Evolutionary conservation across 2,329 filamentous ascomycete species (phyloP), one percentile per base, ranked within the genome.

Genomic region (Cladosporium sp.): DNA sequence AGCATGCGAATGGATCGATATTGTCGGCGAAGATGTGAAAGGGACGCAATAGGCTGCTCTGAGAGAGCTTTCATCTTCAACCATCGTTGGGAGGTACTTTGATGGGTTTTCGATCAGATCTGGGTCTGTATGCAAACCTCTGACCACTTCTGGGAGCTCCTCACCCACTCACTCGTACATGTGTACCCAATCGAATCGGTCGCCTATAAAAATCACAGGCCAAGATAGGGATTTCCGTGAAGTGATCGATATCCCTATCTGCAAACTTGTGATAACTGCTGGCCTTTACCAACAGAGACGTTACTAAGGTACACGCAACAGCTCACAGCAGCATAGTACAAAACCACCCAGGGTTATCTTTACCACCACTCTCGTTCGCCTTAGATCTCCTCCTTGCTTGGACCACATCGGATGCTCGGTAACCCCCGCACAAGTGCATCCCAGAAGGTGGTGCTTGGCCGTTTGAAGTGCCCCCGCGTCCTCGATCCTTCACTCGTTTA

Each of bases 1-100:
- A 30, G 68, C 65, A 14, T 67, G 69, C 28, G 24, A 11, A n/a
- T 71, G 68, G 68, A 51, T 67, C 15, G 10, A n/a, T 8, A 38
- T 38, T 10, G 66, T 70, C 12, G 69, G 69, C 0, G 32, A 69
- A 49, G 65, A 70, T 55, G 67, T 70, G 4, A 70, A 64, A 65
- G 66, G 67, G 26, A 66, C 60, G 1, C 60, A 63, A 15, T 63
- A 34, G 38, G 21, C 1, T 47, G 41, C 3, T 47, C 3, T 47
- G n/a, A 8, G 41, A 47, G n/a, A 11, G 41, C 8, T 21, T 18
- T 44, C 38, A n/a, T 44, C 18, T 8, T 44, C 15, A 7, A 15
- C 7, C 36, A 18, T 15, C 15, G 15, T 18, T 2, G 18, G 36
- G 36, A 41, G 15, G 6, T 10, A 44, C 0, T n/a, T 21, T 10